Evolutionary conservation across 768 basidiomycete genomes (phyloP).

Genomic region (Strobilomyces confusus): DNA sequence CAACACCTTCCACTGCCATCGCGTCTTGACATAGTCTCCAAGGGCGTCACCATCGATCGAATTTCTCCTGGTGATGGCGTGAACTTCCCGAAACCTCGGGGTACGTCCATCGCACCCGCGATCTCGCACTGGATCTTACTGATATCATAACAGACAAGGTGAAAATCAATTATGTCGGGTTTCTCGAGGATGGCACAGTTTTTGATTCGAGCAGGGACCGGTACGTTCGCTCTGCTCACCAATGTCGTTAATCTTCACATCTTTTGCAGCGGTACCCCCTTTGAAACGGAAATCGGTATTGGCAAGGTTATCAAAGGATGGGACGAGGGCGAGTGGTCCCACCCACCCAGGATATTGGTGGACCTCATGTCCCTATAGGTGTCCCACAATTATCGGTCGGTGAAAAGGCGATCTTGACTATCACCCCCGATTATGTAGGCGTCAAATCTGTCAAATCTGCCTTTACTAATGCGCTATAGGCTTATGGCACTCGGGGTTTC

Average conservation of each 20-base stretch:
- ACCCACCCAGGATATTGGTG: neutral
- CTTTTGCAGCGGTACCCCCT: slow-evolving; percentile 49
- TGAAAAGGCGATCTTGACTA: slow-evolving; percentile 63
- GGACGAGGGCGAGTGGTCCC: slow-evolving; percentile 68
- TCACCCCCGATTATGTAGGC: slow-evolving; percentile 76
- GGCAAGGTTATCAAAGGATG: slow-evolving; percentile 87
- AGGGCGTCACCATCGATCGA: slow-evolving; percentile 71
- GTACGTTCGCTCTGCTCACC: slow-evolving; percentile 35
- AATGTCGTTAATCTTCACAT: slow-evolving; percentile 5
- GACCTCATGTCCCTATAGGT: slow-evolving; percentile 37
- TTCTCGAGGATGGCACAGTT: slow-evolving; percentile 52
- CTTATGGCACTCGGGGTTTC: slow-evolving; percentile 71
- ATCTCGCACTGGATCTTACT: slow-evolving; percentile 17
- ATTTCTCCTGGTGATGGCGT: slow-evolving; percentile 58
- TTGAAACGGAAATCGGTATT: slow-evolving; percentile 68
- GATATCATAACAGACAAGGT: slow-evolving; percentile 53
- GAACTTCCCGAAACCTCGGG: slow-evolving; percentile 65
- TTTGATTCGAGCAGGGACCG: slow-evolving; percentile 81
- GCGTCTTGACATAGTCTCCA: slow-evolving; percentile 3
- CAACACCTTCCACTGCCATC: neutral
- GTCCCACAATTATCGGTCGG: slow-evolving; percentile 76
- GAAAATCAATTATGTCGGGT: slow-evolving; percentile 77
- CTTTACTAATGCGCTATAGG: slow-evolving; percentile 38
- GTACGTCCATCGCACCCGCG: slow-evolving; percentile 39
- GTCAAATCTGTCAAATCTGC: slow-evolving; percentile 1